Base-by-base conservation (phyloP, 495 filamentous ascomycete species). In the Xylaria telfairii region DNA sequence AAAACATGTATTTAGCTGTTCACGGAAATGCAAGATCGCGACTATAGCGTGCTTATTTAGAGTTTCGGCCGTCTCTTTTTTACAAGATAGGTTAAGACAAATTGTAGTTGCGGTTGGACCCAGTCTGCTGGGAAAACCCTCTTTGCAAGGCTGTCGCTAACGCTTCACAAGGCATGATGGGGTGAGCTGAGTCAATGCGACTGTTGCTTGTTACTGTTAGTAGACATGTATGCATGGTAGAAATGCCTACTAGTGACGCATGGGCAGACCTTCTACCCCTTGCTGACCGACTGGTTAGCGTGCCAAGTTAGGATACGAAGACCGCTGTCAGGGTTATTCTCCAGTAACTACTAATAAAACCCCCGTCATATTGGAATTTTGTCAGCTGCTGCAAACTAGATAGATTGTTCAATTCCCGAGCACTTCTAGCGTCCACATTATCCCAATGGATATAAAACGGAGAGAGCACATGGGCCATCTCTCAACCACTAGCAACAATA, bases 281-380 rank as follows among this genome's bases (percentile, higher is more conserved):
- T 24, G 30, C 10, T 61, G 54, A 12, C 56, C 39, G 2, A 21
- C 3, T 39, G 2, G 32, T 37, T 37, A 62, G 37, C 12, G 21
- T 61, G 57, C 57, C 34, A 26, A 41, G 34, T 61, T 59, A 17
- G 7, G 10, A 34, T n/a, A 62, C 34, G 59, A 62, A 62, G 56
- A 37, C 17, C 37, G 56, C 4, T 21, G 54, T 34, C 15, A 37
- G 56, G 0, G n/a, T 28, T 28, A 4, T 12, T 8, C 10, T 42
- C 4, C 1, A 42, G 57, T 37, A 42, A 42, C 34, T 17, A 39
- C 21, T 51, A 51, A 51, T 26, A 21, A 51, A 12, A 9, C 21
- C 21, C 9, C 47, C 47, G 21, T 53, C 49, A 53, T 28, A 53
- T 13, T 28, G 49, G 26, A 28, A 21, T 28, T 53, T 54, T 30